phyloP scores from a whole-genome alignment of 371 early-diverging fungal genomes.

The Nematocida minor region DNA sequence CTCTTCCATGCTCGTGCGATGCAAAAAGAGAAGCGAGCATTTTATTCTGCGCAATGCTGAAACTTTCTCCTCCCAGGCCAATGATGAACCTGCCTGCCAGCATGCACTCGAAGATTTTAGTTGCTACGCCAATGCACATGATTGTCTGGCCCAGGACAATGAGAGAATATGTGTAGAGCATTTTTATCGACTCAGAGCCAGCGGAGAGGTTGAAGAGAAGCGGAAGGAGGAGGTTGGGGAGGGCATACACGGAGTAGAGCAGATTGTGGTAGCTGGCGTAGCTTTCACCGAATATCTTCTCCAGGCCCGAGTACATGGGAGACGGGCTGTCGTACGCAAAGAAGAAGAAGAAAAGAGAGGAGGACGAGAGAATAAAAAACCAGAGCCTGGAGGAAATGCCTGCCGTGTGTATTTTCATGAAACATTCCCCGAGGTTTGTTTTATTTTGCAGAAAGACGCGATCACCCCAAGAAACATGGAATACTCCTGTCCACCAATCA shows the following conservation, averaged over 20 bases:
- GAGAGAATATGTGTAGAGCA: slow-evolving; percentile 66
- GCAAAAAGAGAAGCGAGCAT: slow-evolving; percentile 67
- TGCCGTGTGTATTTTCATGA: slow-evolving; percentile 8
- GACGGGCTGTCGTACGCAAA: slow-evolving; percentile 70
- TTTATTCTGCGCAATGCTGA: slow-evolving; percentile 69
- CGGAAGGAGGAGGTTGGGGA: slow-evolving; percentile 72
- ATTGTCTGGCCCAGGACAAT: slow-evolving; percentile 68
- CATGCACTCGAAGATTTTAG: slow-evolving; percentile 66
- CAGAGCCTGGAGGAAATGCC: neutral
- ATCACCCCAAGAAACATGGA: no score
- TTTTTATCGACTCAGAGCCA: slow-evolving; percentile 64
- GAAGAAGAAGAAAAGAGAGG: slow-evolving; percentile 67
- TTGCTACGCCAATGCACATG: slow-evolving; percentile 66
- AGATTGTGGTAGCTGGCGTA: slow-evolving; percentile 66
- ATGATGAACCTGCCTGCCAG: slow-evolving; percentile 68
- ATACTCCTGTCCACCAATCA: no score
- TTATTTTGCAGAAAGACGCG: neutral
- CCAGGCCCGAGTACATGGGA: slow-evolving; percentile 68
- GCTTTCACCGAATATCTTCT: slow-evolving; percentile 56
- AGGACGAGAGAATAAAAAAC: slow-evolving; percentile 39
- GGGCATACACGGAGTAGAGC: slow-evolving; percentile 69
- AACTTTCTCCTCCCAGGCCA: slow-evolving; percentile 71
- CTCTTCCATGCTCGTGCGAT: slow-evolving; percentile 68
- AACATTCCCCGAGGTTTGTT: neutral
- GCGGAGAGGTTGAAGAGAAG: slow-evolving; percentile 67